Evolutionary conservation across 2,329 filamentous ascomycete species (phyloP).

Genomic region (Phialophora chinensis): DNA sequence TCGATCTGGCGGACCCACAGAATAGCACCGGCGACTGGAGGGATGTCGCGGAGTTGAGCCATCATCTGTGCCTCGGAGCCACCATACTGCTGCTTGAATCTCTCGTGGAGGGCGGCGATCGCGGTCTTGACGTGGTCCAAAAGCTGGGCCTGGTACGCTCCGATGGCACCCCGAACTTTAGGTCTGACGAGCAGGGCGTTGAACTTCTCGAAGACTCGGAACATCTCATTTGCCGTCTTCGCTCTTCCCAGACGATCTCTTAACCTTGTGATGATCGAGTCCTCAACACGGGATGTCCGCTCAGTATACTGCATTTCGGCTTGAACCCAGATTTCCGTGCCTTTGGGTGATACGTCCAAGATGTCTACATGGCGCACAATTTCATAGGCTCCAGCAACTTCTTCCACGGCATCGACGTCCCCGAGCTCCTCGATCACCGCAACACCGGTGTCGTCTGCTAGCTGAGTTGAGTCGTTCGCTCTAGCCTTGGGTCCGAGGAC

Average conservation of each 20-base stretch:
- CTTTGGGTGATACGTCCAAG: conserved; percentile 86
- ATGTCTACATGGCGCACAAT: conserved; percentile 94
- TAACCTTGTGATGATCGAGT: conserved; percentile 94
- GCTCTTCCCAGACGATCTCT: conserved; percentile 92
- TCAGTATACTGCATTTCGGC: conserved; percentile 98
- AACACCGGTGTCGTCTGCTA: conserved; percentile 61
- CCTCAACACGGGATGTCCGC: conserved; percentile 94
- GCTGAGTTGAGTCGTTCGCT: conserved; percentile 61
- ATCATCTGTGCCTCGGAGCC: conserved; percentile 98
- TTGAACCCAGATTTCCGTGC: conserved; percentile 88
- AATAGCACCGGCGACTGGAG: conserved; percentile 94
- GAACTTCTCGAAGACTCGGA: conserved; percentile 99
- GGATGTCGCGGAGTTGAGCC: conserved; percentile 94
- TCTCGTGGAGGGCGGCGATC: conserved; percentile 89
- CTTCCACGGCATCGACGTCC: conserved; percentile 94
- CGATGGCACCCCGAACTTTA: conserved; percentile 98
- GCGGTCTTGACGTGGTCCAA: conserved; percentile 98
- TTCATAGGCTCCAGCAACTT: conserved; percentile 93
- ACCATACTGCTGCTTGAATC: conserved; percentile 98
- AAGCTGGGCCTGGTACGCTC: conserved; percentile 96
- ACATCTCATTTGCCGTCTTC: conserved; percentile 99
- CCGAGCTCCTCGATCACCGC: conserved; percentile 91
- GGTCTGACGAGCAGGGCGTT: conserved; percentile 97
- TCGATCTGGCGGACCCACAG: conserved; percentile 98
- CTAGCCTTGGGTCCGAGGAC: conserved; percentile 81